Evolutionary conservation across 345 rosid genomes (phyloP).

Genomic region (Euphorbia lathyris): DNA sequence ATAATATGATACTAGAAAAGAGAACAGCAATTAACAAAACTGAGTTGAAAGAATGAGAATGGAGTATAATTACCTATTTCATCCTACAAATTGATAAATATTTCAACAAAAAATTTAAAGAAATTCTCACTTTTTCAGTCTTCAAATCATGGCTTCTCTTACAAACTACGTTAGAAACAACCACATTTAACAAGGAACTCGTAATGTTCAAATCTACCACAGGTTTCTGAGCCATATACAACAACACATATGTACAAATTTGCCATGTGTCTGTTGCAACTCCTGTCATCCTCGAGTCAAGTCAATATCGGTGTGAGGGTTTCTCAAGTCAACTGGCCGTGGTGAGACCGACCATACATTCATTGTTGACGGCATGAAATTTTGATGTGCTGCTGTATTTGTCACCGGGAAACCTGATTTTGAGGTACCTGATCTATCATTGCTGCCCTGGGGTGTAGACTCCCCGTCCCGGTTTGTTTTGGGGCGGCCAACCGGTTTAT

Average conservation of each 20-base stretch:
- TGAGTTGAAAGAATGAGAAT: conserved; percentile 7
- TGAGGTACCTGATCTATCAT: conserved; percentile 33
- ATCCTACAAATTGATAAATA: conserved; percentile 12
- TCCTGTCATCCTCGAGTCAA: conserved; percentile 78
- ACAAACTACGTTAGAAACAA: conserved; percentile 43
- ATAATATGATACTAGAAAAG: background rate
- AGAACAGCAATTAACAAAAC: background rate
- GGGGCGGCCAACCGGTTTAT: conserved; percentile 47
- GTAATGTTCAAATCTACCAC: conserved; percentile 21
- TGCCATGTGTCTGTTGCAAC: conserved; percentile 57
- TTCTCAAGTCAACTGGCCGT: conserved; percentile 63
- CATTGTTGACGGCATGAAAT: conserved; percentile 44
- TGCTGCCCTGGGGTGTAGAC: conserved; percentile 28
- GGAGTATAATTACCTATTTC: background rate
- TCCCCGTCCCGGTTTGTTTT: conserved; percentile 43
- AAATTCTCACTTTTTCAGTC: conserved; percentile 11
- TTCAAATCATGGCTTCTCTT: conserved; percentile 18
- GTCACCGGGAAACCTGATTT: conserved; percentile 13
- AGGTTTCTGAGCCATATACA: conserved; percentile 39
- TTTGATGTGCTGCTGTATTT: conserved; percentile 42
- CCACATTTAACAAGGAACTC: conserved; percentile 16
- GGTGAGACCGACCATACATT: conserved; percentile 63
- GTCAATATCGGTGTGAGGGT: conserved; percentile 80
- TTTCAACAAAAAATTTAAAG: conserved; percentile 5
- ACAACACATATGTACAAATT: conserved; percentile 69